These are phyloP conservation scores for Saturnispora galanensis DNA, from an alignment of 805 yeast genomes.

Conservation along the genomic window DNA sequence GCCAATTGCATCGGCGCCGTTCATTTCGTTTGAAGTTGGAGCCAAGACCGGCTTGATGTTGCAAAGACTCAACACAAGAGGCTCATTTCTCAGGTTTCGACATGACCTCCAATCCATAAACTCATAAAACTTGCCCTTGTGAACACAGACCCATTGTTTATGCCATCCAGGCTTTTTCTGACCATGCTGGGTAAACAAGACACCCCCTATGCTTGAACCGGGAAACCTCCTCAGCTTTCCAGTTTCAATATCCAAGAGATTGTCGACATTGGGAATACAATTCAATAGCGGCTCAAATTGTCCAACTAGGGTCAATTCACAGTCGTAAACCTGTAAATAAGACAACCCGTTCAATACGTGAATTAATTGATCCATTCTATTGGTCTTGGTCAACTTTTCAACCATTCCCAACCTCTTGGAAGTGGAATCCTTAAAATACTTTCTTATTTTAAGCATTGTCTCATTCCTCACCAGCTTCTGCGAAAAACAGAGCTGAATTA, in stretches of 20 bases:
- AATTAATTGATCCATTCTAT: constrained; percentile 13
- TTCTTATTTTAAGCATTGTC: background rate
- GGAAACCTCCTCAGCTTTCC: constrained; percentile 1
- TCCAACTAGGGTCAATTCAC: constrained; percentile 3
- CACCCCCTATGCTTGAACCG: constrained; percentile 30
- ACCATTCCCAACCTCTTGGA: constrained; percentile 13
- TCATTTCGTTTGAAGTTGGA: constrained; percentile 14
- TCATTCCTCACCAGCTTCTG: constrained; percentile 5
- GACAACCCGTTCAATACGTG: constrained; percentile 5
- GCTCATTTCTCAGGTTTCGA: constrained; percentile 46
- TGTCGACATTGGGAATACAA: background rate
- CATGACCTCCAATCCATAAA: constrained; percentile 77
- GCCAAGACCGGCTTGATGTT: constrained; percentile 39
- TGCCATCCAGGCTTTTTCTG: constrained; percentile 71
- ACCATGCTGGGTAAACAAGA: constrained; percentile 49
- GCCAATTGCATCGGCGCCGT: constrained; percentile 22
- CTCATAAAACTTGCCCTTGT: constrained; percentile 58
- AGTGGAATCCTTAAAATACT: constrained; percentile 10
- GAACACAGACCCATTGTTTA: constrained; percentile 74
- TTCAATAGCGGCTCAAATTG: background rate
- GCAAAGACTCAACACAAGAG: constrained; percentile 63
- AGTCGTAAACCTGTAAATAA: constrained; percentile 33
- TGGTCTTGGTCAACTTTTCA: constrained; percentile 12
- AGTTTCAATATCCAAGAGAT: background rate
- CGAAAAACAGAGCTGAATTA: constrained; percentile 13